These are phyloP conservation scores for Penicillium sp. DNA, from an alignment of 2,329 filamentous ascomycete species.

Conservation along the genomic window DNA sequence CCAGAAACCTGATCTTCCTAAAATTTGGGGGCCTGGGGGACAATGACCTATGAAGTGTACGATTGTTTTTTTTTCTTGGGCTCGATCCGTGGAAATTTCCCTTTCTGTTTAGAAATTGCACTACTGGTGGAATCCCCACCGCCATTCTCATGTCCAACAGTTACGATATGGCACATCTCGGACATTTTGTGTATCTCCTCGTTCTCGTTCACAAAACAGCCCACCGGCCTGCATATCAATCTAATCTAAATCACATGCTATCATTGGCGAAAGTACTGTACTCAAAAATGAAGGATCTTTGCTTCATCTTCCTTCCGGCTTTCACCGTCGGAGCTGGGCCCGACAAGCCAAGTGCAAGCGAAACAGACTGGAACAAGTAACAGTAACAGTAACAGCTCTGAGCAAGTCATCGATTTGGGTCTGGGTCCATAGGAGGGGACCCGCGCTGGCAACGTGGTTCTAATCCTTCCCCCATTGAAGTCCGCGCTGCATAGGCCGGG, in stretches of 20 bases:
- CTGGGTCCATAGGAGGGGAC: constrained; percentile 9
- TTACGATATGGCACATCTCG: constrained; percentile 4
- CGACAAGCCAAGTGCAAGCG: neutral
- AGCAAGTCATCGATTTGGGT: constrained; percentile 5
- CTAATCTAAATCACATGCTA: constrained; percentile 10
- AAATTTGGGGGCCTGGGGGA: neutral
- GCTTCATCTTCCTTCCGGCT: constrained; percentile 1
- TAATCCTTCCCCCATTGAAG: constrained; percentile 15
- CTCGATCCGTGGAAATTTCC: neutral
- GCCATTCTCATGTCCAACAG: neutral
- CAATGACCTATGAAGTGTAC: neutral
- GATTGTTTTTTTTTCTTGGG: neutral
- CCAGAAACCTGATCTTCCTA: neutral
- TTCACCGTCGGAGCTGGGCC: constrained; percentile 2
- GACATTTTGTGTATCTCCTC: neutral
- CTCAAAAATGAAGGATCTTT: constrained; percentile 2
- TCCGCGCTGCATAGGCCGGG: constrained; percentile 12
- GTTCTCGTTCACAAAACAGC: neutral
- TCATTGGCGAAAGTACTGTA: neutral
- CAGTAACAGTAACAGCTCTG: neutral
- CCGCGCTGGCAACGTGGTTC: constrained; percentile 24
- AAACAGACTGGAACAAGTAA: neutral
- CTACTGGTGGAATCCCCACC: neutral
- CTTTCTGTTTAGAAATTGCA: neutral
- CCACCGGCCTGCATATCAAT: neutral